Base-by-base conservation (phyloP, 305 asterid species). In the Rubia tinctorum region DNA sequence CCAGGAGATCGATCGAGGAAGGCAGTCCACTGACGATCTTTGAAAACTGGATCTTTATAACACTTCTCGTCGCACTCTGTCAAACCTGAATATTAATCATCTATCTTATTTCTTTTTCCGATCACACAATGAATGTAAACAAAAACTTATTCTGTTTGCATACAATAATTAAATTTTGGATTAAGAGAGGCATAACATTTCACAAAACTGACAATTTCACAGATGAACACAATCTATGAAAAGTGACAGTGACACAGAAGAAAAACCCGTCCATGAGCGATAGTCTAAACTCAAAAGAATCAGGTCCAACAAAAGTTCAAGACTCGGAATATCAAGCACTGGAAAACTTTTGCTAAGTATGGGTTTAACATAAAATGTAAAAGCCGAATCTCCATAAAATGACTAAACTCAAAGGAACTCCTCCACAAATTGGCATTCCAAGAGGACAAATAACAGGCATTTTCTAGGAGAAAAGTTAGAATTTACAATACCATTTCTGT, bases 1-100 rank as follows among this genome's bases (percentile, higher is more conserved):
- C 95, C 97, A 66, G 97, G 97, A 78, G 97, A 88, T 47, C 92
- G 95, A 72, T 92, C 97, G 37, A 90, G 88, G 63, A 82, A 90
- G 71, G 95, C 88, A 82, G 95, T 92, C 97, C 97, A 89, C 74
- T 90, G 84, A 73, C 69, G 81, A 81, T 90, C 93, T 86, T 90
- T 90, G 63, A 92, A 82, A 79, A 92, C 97, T 0, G 97, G 96
- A 71, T 89, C 96, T 75, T 92, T 92, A 73, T 87, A 90, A 84
- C 97, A 90, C 63, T 90, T 82, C 81, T 87, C 97, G 66, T 90
- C 92, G 15, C 97, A 90, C 79, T 87, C 92, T 43, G 80, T 83
- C 76, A 83, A 18, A 81, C 97, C 92, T 89, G 78, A 77, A 81
- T 14, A 72, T 58, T 37, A 66, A 40, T 3, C 5, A 63, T 49